Evolutionary conservation across 73 alveolate genomes (phyloP), one percentile per base, ranked within the genome.

Genomic region (Tetrahymena malaccensis): DNA sequence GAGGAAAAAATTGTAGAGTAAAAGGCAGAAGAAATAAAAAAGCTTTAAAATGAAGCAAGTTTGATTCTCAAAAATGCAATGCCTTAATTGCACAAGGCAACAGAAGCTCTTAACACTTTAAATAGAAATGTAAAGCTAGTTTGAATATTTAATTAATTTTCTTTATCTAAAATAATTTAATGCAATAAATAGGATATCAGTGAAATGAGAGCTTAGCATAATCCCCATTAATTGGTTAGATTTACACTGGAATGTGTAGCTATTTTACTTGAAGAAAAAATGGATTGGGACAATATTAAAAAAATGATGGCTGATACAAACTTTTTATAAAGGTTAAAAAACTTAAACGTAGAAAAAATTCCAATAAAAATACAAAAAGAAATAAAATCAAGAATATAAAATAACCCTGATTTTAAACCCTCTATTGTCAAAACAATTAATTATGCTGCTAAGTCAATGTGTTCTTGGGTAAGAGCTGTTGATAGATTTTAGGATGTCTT

Each of bases 61-160:
- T 96, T 97, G 93, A 99, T 98, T 56, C 96, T 98, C 93, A 97
- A 98, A 3, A 97, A 97, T 12, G 99, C 99, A 6, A 97, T 98
- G 95, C 99, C 99, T n/a, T 50, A 97, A 40, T 95, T 98, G 43
- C 95, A 98, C 33, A 96, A 95, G 84, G 99, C 99, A 0, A 96
- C 97, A 94, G 99, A 98, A 38, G 99, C 99, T 35, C 97, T 98
- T 89, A 98, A 97, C 89, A 98, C 98, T n/a, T 94, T 98, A 85
- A 98, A 94, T 97, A 83, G 97, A 96, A 98, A 97, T 94, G 89
- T 70, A 70, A 10, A 6, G 9, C 16, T 70, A 70, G 7, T 2
- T 70, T 70, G 25, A 70, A 27, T 8, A 70, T 8, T 70, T 9
- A 70, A 70, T 70, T 70, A 15, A 8, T n/a, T n/a, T n/a, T n/a